phyloP scores from a whole-genome alignment of 768 basidiomycete genomes.

The Pseudohyphozyma bogoriensis region DNA sequence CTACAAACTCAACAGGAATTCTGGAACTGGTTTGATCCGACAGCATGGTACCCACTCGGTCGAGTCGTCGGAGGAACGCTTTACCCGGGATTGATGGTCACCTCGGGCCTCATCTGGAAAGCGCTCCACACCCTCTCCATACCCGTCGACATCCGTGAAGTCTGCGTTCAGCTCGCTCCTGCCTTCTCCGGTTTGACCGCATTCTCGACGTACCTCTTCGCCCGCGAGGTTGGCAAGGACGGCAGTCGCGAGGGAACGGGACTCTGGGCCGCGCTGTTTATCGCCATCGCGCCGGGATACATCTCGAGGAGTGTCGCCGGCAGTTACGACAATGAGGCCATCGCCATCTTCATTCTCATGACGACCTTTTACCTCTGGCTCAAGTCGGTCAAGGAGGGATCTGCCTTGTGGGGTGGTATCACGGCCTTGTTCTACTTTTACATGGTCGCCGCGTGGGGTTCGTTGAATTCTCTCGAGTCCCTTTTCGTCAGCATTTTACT shows the following conservation, averaged over 20 bases:
- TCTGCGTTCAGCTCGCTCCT: slow-evolving; percentile 92
- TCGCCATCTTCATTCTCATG: slow-evolving; percentile 99
- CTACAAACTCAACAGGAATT: slow-evolving; percentile 58
- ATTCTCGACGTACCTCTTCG: slow-evolving; percentile 51
- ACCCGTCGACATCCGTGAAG: slow-evolving; percentile 92
- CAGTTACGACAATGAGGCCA: slow-evolving; percentile 99
- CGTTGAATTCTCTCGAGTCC: slow-evolving; percentile 32
- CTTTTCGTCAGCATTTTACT: background rate
- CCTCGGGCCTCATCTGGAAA: slow-evolving; percentile 93
- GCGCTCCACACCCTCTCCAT: slow-evolving; percentile 75
- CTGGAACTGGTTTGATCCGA: slow-evolving; percentile 99
- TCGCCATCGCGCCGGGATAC: slow-evolving; percentile 92
- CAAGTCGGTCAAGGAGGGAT: slow-evolving; percentile 85
- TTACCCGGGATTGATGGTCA: slow-evolving; percentile 97
- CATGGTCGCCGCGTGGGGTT: slow-evolving; percentile 99
- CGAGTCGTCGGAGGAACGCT: slow-evolving; percentile 97
- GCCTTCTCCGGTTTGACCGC: slow-evolving; percentile 95
- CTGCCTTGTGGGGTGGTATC: slow-evolving; percentile 77
- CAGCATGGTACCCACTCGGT: slow-evolving; percentile 98
- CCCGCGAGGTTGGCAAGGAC: slow-evolving; percentile 62
- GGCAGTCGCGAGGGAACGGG: slow-evolving; percentile 70
- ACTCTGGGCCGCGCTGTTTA: slow-evolving; percentile 93
- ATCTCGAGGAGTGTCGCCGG: slow-evolving; percentile 98
- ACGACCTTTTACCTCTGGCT: slow-evolving; percentile 98
- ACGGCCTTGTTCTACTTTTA: slow-evolving; percentile 98